Conservation (phyloP, 2,329 filamentous ascomycete genomes). For the Tolypocladium ovalisporum region DNA sequence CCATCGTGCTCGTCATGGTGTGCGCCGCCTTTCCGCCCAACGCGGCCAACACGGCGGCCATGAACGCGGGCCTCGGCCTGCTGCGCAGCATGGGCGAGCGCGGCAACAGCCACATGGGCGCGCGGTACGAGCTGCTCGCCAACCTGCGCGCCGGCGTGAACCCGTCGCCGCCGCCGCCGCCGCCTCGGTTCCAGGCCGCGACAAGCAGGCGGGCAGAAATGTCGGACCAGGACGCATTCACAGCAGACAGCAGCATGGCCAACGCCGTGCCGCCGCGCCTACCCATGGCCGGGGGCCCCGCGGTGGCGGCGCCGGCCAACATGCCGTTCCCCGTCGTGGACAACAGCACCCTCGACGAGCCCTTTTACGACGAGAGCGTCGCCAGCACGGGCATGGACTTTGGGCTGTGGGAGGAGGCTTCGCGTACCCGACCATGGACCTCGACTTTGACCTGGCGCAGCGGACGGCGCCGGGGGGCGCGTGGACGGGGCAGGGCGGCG, state of each 20-base stretch:
- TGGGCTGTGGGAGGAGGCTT: conserved; percentile 26
- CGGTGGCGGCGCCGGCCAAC: conserved; percentile 1
- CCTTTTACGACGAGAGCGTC: conserved; percentile 15
- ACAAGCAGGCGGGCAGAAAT: not conserved
- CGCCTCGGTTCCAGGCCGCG: not conserved
- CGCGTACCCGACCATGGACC: conserved; percentile 21
- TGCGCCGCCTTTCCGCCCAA: conserved; percentile 39
- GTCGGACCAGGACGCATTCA: not conserved
- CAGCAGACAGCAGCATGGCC: not conserved
- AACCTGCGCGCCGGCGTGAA: conserved; percentile 14
- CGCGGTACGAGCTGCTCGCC: conserved; percentile 15
- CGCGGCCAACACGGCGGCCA: conserved; percentile 27
- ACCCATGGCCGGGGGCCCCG: not conserved
- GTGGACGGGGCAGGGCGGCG: not conserved
- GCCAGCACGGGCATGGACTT: conserved; percentile 15
- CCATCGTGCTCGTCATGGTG: conserved; percentile 43
- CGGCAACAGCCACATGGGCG: conserved; percentile 36
- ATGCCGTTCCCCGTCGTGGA: conserved; percentile 16
- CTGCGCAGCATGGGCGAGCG: conserved; percentile 39
- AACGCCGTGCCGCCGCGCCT: too few relatives aligned
- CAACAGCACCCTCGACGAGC: conserved; percentile 15
- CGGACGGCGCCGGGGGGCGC: conserved; percentile 4
- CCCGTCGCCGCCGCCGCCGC: conserved; percentile 1
- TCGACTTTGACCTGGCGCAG: conserved; percentile 20
- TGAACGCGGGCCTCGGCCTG: conserved; percentile 34